Conservation (phyloP, 192 early-diverging fungal genomes). For the Backusella liffmaniae region DNA sequence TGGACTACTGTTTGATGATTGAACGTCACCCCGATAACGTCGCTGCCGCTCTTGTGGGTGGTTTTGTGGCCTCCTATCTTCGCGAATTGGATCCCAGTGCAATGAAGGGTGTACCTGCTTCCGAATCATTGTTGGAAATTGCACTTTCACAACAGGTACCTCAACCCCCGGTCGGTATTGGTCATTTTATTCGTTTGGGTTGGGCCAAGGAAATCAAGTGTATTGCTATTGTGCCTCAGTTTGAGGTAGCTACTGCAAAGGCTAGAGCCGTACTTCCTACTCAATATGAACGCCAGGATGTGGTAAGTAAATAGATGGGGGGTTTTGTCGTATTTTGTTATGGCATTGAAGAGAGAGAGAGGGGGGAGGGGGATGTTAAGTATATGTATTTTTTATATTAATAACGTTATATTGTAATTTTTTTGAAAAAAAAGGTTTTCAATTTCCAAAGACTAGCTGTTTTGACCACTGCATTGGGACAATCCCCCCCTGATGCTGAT, state of each 20-base stretch:
- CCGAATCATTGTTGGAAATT: slow-evolving; percentile 42
- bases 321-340: background rate
- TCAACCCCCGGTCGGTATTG: slow-evolving; percentile 62
- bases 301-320: slow-evolving; percentile 52
- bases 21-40: slow-evolving; percentile 99
- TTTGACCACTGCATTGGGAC: slow-evolving; percentile 78
- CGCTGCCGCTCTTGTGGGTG: slow-evolving; percentile 90
- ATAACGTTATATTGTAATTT: background rate
- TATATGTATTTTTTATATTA: background rate
- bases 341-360: background rate
- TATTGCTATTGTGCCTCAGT: slow-evolving; percentile 83
- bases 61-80: slow-evolving; percentile 89
- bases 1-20: slow-evolving; percentile 90
- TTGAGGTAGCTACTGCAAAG: slow-evolving; percentile 89
- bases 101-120: slow-evolving; percentile 44
- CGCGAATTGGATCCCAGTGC: slow-evolving; percentile 52
- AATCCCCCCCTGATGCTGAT: slow-evolving; percentile 67
- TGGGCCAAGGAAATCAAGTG: slow-evolving; percentile 72
- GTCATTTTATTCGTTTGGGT: slow-evolving; percentile 65
- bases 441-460: slow-evolving; percentile 96
- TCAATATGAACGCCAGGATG: slow-evolving; percentile 75
- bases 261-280: slow-evolving; percentile 85
- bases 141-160: slow-evolving; percentile 36
- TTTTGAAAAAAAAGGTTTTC: slow-evolving; percentile 48
- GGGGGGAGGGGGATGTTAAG: background rate